phyloP scores from a whole-genome alignment of 78 protist genomes.

The Guillardia theta region DNA sequence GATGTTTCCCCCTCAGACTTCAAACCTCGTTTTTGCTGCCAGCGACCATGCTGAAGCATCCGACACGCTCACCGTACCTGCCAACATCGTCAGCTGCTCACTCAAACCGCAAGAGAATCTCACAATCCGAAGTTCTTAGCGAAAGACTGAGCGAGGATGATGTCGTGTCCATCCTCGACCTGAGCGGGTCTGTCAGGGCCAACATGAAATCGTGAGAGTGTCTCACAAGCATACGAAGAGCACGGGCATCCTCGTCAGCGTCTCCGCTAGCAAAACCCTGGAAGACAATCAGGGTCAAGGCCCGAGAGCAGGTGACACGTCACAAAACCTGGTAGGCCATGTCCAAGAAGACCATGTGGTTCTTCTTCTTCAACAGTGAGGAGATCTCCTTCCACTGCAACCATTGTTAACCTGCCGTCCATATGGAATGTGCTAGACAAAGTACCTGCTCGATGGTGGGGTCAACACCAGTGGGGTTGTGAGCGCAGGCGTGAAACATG shows the following conservation, averaged over 20 bases:
- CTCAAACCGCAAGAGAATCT: constrained; percentile 60
- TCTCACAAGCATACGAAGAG: constrained; percentile 34
- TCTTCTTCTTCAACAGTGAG: not conserved
- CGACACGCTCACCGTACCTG: constrained; percentile 73
- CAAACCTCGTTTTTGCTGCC: constrained; percentile 14
- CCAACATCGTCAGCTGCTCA: not conserved
- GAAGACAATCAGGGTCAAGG: not conserved
- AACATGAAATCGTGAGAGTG: not conserved
- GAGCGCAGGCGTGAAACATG: constrained; percentile 97
- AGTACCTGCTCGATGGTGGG: constrained; percentile 88
- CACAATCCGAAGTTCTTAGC: constrained; percentile 98
- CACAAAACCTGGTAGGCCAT: constrained; percentile 97
- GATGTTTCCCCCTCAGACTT: no score
- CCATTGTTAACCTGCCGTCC: no score
- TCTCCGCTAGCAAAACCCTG: constrained; percentile 95
- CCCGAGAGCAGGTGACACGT: constrained; percentile 44
- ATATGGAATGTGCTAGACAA: no score
- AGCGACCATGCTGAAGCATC: constrained; percentile 54
- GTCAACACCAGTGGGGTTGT: constrained; percentile 99
- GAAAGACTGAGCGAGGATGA: constrained; percentile 66
- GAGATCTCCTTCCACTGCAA: constrained; percentile 89
- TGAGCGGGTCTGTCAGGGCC: not conserved
- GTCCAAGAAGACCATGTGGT: constrained; percentile 87
- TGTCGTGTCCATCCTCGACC: not conserved
- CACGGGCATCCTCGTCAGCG: constrained; percentile 54